A percentile compares a stretch with the other conserved stretches of the same genome.
These are phyloP conservation scores for Colletotrichum australisinense DNA, from an alignment of 2,329 filamentous ascomycete species.

Conservation along the genomic window DNA sequence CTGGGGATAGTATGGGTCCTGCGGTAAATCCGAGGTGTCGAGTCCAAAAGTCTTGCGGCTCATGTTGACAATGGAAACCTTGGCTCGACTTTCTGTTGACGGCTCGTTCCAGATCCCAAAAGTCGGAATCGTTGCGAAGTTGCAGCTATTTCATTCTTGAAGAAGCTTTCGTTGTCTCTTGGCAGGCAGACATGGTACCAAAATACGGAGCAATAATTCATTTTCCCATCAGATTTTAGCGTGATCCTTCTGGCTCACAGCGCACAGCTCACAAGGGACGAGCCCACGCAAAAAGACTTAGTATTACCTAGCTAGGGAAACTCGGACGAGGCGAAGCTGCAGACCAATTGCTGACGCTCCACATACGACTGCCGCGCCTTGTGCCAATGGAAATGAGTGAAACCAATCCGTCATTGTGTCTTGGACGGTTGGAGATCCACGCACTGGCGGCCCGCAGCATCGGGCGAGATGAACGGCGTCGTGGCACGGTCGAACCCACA, in stretches of 20 bases:
- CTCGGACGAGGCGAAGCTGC: not conserved
- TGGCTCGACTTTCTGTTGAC: not conserved
- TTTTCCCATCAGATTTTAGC: not conserved
- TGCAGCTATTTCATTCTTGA: not conserved
- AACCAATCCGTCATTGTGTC: not conserved
- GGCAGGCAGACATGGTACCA: not conserved
- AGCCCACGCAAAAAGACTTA: not conserved
- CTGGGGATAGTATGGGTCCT: slow-evolving; percentile 52
- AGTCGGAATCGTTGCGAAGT: too few species aligned
- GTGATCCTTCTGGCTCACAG: not conserved
- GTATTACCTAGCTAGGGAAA: not conserved
- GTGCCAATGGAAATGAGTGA: not conserved
- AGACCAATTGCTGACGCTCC: not conserved
- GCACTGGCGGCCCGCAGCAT: not conserved
- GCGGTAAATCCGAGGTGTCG: slow-evolving; percentile 40
- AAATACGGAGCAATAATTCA: not conserved
- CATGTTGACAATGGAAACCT: slow-evolving; percentile 1
- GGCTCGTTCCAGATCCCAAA: not conserved
- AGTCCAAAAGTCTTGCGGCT: slow-evolving; percentile 2
- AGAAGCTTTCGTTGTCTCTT: not conserved
- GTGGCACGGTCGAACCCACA: not conserved
- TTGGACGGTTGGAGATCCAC: not conserved
- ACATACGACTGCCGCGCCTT: not conserved
- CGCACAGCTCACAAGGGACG: not conserved
- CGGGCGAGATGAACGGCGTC: not conserved